Base-by-base conservation (phyloP, 306 rosid species). In the Luffa acutangula region DNA sequence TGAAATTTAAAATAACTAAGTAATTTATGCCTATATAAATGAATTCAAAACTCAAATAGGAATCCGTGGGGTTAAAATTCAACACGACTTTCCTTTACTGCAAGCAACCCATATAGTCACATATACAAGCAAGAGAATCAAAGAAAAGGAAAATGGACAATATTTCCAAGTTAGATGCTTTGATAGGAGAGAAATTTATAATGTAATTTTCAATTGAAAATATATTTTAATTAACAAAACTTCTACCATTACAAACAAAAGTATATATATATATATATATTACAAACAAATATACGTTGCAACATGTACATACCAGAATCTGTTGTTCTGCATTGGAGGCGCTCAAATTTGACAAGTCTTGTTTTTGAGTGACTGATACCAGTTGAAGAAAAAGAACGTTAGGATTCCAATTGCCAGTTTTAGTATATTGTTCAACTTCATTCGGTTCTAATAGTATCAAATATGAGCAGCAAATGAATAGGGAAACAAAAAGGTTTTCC, bases 291-390 rank as follows among this genome's bases (percentile, higher is more conserved):
- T 53, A 60, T 48, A 49, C 57, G 80, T 64, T 52, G 73, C 49
- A 64, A 45, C 6, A 66, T 64, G 80, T 46, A 41, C 74, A 49
- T 80, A 96, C 99, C 97, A 96, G 89, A 89, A 96, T 96, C 85
- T 93, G 98, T 83, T 96, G 98, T 84, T 96, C 99, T 71, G 91
- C 96, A 13, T 81, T 87, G 5, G 96, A 80, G 85, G 91, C 82
- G 81, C 89, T 90, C 81, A 89, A 76, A 83, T 81, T 88, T 57
- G 82, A 81, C 20, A 86, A 31, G 65, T 93, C 99, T 84, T 84
- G 88, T 83, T 87, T 89, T 83, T 89, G 85, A 84, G 80, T 83
- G 81, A 82, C 99, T 96, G 93, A 78, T 69, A 84, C 72, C 82
- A 86, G 70, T 82, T 63, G 78, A 43, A 85, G 71, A 84, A 69